phyloP scores from a whole-genome alignment of 2,329 filamentous ascomycete species.

The Tolypocladium album region DNA sequence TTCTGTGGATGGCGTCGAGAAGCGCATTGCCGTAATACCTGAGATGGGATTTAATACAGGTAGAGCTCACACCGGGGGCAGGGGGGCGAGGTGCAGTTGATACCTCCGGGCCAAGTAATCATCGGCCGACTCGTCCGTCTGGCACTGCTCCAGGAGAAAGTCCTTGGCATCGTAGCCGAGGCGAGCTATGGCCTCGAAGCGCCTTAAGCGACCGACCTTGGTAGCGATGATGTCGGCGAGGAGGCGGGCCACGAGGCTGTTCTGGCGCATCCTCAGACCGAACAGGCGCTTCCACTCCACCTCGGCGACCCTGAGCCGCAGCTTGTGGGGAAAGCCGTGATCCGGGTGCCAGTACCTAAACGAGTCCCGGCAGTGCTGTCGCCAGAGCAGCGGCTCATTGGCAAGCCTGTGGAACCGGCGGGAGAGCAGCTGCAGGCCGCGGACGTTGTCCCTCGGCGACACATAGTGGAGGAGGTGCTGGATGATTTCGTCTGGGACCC shows the following conservation, averaged over 20 bases:
- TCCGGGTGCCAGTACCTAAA: slow-evolving; percentile 67
- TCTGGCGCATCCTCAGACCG: slow-evolving; percentile 40
- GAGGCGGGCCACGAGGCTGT: slow-evolving; percentile 37
- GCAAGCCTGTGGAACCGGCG: slow-evolving; percentile 54
- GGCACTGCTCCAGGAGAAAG: slow-evolving; percentile 57
- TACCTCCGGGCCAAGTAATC: slow-evolving; percentile 69
- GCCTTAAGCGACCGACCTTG: slow-evolving; percentile 57
- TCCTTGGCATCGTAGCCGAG: slow-evolving; percentile 86
- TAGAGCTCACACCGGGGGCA: neutral
- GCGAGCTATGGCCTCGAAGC: slow-evolving; percentile 59
- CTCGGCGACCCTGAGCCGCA: slow-evolving; percentile 38
- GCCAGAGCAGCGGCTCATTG: slow-evolving; percentile 71
- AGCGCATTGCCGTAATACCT: slow-evolving; percentile 68
- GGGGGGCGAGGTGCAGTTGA: neutral
- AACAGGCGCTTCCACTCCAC: slow-evolving; percentile 70
- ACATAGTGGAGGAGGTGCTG: slow-evolving; percentile 61
- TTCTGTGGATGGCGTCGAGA: slow-evolving; percentile 71
- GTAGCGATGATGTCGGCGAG: slow-evolving; percentile 61
- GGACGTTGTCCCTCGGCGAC: slow-evolving; percentile 44
- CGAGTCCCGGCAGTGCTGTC: slow-evolving; percentile 53
- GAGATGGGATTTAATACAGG: slow-evolving; percentile 4
- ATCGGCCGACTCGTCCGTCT: slow-evolving; percentile 45
- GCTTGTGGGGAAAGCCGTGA: slow-evolving; percentile 49
- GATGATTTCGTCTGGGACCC: slow-evolving; percentile 75
- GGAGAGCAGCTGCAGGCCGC: slow-evolving; percentile 41